Evolutionary conservation across 495 filamentous ascomycete species (phyloP).

Genomic region (Collariella sp.): DNA sequence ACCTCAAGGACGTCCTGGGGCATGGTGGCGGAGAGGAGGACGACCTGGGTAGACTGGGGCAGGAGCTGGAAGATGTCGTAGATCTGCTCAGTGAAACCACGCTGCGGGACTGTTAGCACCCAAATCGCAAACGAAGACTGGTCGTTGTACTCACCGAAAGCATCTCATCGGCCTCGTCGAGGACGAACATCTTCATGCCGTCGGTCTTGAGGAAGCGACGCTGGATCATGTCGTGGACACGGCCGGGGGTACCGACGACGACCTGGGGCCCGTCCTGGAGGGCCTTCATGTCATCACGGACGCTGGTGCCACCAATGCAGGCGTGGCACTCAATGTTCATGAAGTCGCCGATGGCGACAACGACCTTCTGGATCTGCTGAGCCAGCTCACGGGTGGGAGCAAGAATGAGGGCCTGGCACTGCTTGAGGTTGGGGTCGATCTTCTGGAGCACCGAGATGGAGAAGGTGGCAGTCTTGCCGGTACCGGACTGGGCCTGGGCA

Average conservation of each 20-base stretch:
- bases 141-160: constrained; percentile 58
- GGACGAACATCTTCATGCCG: constrained; percentile 97
- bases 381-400: constrained; percentile 96
- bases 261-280: constrained; percentile 96
- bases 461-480: constrained; percentile 98
- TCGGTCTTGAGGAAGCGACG: constrained; percentile 88
- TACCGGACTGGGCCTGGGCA: constrained; percentile 97
- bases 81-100: constrained; percentile 97
- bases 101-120: constrained; percentile 42
- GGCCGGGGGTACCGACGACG: constrained; percentile 89
- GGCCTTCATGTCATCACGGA: constrained; percentile 94
- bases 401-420: constrained; percentile 93
- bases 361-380: constrained; percentile 94
- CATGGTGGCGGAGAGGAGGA: constrained; percentile 93
- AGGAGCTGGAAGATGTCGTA: constrained; percentile 98
- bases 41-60: constrained; percentile 91
- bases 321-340: constrained; percentile 99
- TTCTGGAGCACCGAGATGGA: constrained; percentile 95
- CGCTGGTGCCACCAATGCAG: constrained; percentile 96
- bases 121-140: not conserved
- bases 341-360: constrained; percentile 96
- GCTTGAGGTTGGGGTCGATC: constrained; percentile 73
- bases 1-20: constrained; percentile 98
- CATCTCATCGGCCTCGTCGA: constrained; percentile 92
- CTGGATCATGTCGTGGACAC: constrained; percentile 98